Conservation (phyloP, 805 yeast genomes). For the Sugiyamaella americana region DNA sequence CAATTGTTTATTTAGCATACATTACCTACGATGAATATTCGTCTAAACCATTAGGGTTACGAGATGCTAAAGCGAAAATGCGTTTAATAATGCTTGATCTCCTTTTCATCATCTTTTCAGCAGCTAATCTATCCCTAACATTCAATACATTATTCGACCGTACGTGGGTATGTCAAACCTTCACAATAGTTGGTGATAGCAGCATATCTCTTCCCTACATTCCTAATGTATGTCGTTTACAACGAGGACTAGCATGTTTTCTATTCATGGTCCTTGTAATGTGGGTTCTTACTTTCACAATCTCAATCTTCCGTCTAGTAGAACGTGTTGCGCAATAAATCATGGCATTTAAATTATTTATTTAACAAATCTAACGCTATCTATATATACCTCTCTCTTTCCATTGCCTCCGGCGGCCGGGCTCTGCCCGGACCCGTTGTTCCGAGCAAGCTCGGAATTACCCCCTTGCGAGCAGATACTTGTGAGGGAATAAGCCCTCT, state of each 20-base stretch:
- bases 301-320: conserved; percentile 77
- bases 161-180: conserved; percentile 65
- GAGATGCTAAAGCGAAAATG: conserved; percentile 80
- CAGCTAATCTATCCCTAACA: conserved; percentile 81
- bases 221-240: conserved; percentile 63
- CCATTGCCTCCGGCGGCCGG: no score
- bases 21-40: conserved; percentile 87
- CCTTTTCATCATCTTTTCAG: conserved; percentile 77
- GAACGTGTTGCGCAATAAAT: conserved; percentile 36
- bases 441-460: no score
- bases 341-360: neutral
- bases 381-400: neutral
- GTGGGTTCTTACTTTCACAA: conserved; percentile 83
- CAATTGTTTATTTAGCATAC: conserved; percentile 68
- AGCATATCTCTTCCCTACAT: conserved; percentile 28
- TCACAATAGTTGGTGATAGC: conserved; percentile 15
- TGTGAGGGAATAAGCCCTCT: no score
- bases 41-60: conserved; percentile 85
- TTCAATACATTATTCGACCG: conserved; percentile 76
- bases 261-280: conserved; percentile 65
- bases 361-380: neutral
- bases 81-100: conserved; percentile 75
- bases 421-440: no score
- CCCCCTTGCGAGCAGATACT: no score
- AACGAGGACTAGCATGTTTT: conserved; percentile 71